These are phyloP conservation scores for Phaffomyces opuntiae DNA, from an alignment of 805 yeast genomes.

Conservation along the genomic window DNA sequence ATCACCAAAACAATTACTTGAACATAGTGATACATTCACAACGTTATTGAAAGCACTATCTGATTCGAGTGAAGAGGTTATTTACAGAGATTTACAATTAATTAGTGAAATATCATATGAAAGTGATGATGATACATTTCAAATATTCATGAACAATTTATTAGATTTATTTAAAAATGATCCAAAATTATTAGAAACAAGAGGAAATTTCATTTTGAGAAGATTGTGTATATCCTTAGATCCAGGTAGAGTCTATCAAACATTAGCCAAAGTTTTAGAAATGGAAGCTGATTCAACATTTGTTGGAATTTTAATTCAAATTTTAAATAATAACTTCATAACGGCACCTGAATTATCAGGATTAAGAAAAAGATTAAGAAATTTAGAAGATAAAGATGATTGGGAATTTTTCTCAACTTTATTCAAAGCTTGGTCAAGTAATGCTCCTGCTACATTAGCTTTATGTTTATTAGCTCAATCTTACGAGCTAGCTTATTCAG, in stretches of 20 bases:
- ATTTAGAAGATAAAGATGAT: conserved; percentile 55
- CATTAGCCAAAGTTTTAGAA: conserved; percentile 69
- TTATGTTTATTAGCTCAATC: conserved; percentile 81
- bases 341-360: conserved; percentile 76
- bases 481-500: conserved; percentile 80
- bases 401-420: conserved; percentile 64
- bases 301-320: conserved; percentile 75
- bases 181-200: conserved; percentile 52
- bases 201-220: conserved; percentile 79
- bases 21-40: conserved; percentile 59
- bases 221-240: conserved; percentile 76
- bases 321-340: conserved; percentile 75
- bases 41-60: conserved; percentile 68
- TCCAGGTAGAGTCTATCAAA: conserved; percentile 76
- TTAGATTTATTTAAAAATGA: conserved; percentile 66
- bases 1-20: conserved; percentile 50
- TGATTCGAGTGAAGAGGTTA: conserved; percentile 70
- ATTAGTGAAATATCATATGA: conserved; percentile 67
- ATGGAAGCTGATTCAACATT: conserved; percentile 57
- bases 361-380: conserved; percentile 62
- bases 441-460: conserved; percentile 81
- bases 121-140: conserved; percentile 69
- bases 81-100: conserved; percentile 62
- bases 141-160: conserved; percentile 66
- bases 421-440: conserved; percentile 88